Base-by-base conservation (phyloP, 225 moss, liverwort and hornwort species). In the Antitrichia curtipendula region DNA sequence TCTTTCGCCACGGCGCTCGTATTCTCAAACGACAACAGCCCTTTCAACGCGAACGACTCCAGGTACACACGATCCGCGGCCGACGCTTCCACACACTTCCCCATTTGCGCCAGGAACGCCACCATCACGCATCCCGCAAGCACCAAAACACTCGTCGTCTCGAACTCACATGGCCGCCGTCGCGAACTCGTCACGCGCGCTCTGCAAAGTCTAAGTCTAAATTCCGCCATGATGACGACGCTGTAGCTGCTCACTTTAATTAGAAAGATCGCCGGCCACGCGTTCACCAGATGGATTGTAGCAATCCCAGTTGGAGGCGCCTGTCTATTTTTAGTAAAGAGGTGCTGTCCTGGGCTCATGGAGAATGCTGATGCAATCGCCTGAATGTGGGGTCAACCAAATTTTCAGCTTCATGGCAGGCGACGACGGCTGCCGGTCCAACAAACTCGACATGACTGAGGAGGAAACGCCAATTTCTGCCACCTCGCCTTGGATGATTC, bases 301-400 rank as follows among this genome's bases (percentile, higher is more conserved):
- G 56, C 83, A 84, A 84, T 73, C 73, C 24, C 72, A 72, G 73
- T 34, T 32, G 57, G 4, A 32, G 10, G 34, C 47, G 45, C 19
- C 27, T 49, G 60, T 38, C 50, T 50, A 62, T 63, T 75, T 75
- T 63, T 63, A 85, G 75, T 11, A n/a, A 22, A 38, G 11, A 31
- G 50, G 38, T 6, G 57, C 18, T 60, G 89, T 86, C 89, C 90
- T 80, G 47, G 69, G 84, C 78, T 88, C 83, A 68, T 90, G 88
- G 70, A 90, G 81, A 29, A 88, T 84, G 86, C 92, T 88, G 81
- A 81, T 88, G 88, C 92, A 90, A 80, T 92, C 88, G 66, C 90
- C 88, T 49, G 92, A 92, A 86, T 92, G 92, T 57, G 92, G 88
- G 84, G 92, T 92, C 90, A 92, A 77, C 90, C 92, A 90, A 34